Conservation (phyloP, 1,139 yeast genomes). For the Saccharomyces hybrid region DNA sequence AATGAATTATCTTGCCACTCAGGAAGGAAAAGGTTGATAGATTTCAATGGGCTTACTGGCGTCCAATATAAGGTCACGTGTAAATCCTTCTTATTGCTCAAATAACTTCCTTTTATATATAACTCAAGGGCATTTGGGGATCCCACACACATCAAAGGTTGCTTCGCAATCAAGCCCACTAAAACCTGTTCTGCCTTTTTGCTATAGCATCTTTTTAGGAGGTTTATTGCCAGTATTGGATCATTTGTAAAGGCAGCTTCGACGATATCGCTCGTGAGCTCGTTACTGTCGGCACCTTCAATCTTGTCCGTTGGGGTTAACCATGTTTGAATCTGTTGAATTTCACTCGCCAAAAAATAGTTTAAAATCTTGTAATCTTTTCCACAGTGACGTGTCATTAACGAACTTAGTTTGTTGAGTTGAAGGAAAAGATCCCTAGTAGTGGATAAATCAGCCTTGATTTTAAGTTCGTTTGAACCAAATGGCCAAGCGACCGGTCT, state of each 20-base stretch:
- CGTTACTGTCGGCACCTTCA: constrained; percentile 29
- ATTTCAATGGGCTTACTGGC: constrained; percentile 74
- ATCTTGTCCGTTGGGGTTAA: constrained; percentile 55
- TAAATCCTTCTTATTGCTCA: constrained; percentile 15
- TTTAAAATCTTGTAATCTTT: constrained; percentile 21
- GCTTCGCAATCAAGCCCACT: constrained; percentile 40
- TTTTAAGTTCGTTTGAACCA: constrained; percentile 72
- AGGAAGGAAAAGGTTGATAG: constrained; percentile 79
- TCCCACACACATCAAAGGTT: constrained; percentile 56
- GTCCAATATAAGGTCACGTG: constrained; percentile 57
- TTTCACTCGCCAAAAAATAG: constrained; percentile 69
- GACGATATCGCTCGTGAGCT: constrained; percentile 27
- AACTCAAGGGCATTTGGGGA: constrained; percentile 61
- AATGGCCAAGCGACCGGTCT: constrained; percentile 63
- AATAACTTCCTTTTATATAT: constrained; percentile 40
- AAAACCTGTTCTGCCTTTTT: constrained; percentile 45
- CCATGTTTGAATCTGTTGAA: constrained; percentile 71
- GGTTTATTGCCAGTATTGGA: constrained; percentile 69
- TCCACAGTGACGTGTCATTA: constrained; percentile 16
- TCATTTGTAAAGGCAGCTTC: constrained; percentile 55
- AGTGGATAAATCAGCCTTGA: constrained; percentile 59
- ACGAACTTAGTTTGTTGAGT: constrained; percentile 17
- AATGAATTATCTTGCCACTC: constrained; percentile 60
- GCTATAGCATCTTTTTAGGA: constrained; percentile 51
- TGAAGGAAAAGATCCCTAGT: constrained; percentile 45